Evolutionary conservation across 306 rosid genomes (phyloP), one percentile per base, ranked within the genome.

Genomic region (Cyamopsis tetragonoloba): DNA sequence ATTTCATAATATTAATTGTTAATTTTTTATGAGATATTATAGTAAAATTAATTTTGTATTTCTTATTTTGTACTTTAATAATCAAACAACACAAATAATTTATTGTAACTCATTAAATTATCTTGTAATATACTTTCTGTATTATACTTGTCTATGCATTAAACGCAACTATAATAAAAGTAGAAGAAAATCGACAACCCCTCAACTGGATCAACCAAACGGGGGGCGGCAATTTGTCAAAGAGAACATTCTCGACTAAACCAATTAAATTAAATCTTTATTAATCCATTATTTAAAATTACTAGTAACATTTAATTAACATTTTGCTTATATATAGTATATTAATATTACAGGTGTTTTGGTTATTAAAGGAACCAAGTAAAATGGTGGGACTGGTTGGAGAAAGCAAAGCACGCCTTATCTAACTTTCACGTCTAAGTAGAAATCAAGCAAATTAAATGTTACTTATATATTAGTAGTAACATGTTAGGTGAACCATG

Each of bases 371-470:
- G 20, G 34, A 63, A 69, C 18, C 31, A 56, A 39, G 49, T 54
- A 70, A 79, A 74, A 39, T 22, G 34, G 74, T 47, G 74, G 70
- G 65, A n/a, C 58, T 68, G 35, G 63, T 55, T 42, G 61, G 58
- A 47, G 69, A 77, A 47, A 47, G 47, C 62, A 51, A 23, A 24
- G 62, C 61, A 59, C 49, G 23, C 60, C 34, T 67, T 50, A 71
- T 71, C 78, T 61, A 51, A 66, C 62, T 75, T 71, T 71, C 79
- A 61, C 79, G 66, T 51, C 69, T 68, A 47, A 76, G 42, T 39
- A 71, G 60, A 72, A 4, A 60, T 44, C 12, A 69, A 56, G 59
- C 56, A 54, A 70, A 53, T 74, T 34, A 32, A 19, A 32, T 61
- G n/a, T n/a, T n/a, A n/a, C n/a, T n/a, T n/a, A n/a, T n/a, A n/a